Base-by-base conservation (phyloP, 2,329 filamentous ascomycete species). In the Neonectria sp. region DNA sequence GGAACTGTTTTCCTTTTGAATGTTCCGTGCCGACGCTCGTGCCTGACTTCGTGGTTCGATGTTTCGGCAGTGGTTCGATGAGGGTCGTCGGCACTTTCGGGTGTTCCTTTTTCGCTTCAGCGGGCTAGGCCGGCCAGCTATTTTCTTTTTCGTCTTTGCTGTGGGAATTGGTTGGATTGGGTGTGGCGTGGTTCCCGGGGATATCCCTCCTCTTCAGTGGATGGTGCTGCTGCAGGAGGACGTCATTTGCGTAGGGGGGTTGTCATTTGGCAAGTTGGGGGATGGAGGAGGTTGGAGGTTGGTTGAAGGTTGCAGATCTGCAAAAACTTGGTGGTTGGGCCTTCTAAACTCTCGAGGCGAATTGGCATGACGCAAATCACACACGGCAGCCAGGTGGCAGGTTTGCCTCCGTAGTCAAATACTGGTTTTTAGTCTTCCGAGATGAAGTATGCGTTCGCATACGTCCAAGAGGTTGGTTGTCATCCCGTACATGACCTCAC, bases 401-500 rank as follows among this genome's bases (percentile, higher is more conserved):
- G 51, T 53, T 53, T 40, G 15, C 37, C 37, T 24, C 17, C 49
- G 21, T 2, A 3, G 4, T 13, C n/a, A 3, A 11, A 24, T 13
- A 35, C 31, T 53, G 29, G 51, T 53, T 35, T 53, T 53, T 6
- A 5, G 7, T 21, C 45, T 45, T 25, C 45, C 5, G 11, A 24
- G 12, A 24, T 7, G 31, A 13, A 40, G 15, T 6, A 7, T n/a
- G n/a, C 15, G 6, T 40, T 7, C 37, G 31, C 29, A 15, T 35
- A 3, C 12, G 4, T 52, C 29, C n/a, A 24, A 33, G 29, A 52
- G 49, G 49, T 4, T 52, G 49, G 49, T 52, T 6, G 4, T 13
- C 31, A 27, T 49, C 46, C 46, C n/a, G 17, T 12, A 24, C 27
- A 35, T 52, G 49, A 52, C 49, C 29, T 52, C 51, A 53, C 51